phyloP scores from a whole-genome alignment of 768 basidiomycete species.

The Suillus tomentosus region DNA sequence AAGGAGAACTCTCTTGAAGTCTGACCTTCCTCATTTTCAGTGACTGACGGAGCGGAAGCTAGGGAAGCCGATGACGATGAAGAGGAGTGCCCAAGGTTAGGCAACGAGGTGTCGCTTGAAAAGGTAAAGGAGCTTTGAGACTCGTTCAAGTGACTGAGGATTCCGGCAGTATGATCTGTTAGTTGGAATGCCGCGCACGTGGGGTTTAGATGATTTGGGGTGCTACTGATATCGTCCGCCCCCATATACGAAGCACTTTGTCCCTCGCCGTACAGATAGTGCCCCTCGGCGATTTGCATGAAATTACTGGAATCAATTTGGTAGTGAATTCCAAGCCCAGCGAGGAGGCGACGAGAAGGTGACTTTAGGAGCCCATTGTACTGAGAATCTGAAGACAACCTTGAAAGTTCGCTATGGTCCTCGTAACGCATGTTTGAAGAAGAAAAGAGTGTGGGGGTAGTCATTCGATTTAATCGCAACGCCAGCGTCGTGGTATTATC shows the following conservation, averaged over 20 bases:
- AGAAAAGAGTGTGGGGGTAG: constrained; percentile 33
- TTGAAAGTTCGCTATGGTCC: not conserved
- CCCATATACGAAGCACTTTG: not conserved
- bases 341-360: constrained; percentile 19
- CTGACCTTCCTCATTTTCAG: not conserved
- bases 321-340: constrained; percentile 31
- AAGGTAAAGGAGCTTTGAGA: not conserved
- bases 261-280: not conserved
- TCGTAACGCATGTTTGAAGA: constrained; percentile 17
- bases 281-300: not conserved
- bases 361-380: constrained; percentile 30
- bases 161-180: not conserved
- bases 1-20: not conserved
- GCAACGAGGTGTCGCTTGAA: not conserved
- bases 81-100: not conserved
- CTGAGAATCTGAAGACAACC: constrained; percentile 25
- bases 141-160: not conserved
- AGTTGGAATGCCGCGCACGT: not conserved
- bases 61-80: not conserved
- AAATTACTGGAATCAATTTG: constrained; percentile 1
- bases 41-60: not conserved
- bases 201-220: not conserved
- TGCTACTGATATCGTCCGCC: not conserved
- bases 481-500: constrained; percentile 32
- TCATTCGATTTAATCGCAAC: constrained; percentile 23